Percentiles rank a stretch among this genome's conserved stretches.
phyloP scores from a whole-genome alignment of 306 rosid species.

The Cucumis melo region DNA sequence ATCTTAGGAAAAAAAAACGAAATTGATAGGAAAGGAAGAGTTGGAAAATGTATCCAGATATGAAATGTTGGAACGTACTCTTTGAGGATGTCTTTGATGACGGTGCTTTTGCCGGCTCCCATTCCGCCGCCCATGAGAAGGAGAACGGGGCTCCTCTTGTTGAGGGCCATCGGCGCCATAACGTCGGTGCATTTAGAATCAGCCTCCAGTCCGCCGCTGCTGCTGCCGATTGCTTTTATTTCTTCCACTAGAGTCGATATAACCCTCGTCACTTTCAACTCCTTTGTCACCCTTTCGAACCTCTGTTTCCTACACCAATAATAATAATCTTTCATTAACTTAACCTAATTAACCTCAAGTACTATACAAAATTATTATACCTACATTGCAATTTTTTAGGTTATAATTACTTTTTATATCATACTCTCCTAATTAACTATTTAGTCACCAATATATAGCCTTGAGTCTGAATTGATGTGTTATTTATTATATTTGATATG shows the following conservation, averaged over 20 bases:
- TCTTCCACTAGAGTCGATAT: conserved; percentile 67
- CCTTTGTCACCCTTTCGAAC: conserved; percentile 41
- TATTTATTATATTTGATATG: too few relatives aligned
- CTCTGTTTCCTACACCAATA: conserved; percentile 40
- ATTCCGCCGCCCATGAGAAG: conserved; percentile 94
- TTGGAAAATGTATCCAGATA: too few relatives aligned
- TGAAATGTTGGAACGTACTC: conserved; percentile 6
- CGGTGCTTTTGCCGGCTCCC: conserved; percentile 98
- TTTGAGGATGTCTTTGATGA: conserved; percentile 59
- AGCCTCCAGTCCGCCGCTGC: neutral
- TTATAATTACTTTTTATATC: too few relatives aligned
- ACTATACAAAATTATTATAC: too few relatives aligned
- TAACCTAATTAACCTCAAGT: too few relatives aligned
- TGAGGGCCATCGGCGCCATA: conserved; percentile 47
- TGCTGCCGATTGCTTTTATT: conserved; percentile 39
- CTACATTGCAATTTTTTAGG: too few relatives aligned
- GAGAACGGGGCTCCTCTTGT: conserved; percentile 67
- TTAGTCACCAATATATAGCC: too few relatives aligned
- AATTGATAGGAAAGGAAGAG: too few relatives aligned
- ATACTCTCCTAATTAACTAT: too few relatives aligned
- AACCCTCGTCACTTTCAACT: conserved; percentile 45
- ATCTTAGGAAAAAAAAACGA: too few relatives aligned
- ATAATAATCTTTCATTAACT: too few relatives aligned
- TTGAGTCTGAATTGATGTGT: too few relatives aligned
- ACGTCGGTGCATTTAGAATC: conserved; percentile 32